Conservation (phyloP, 192 early-diverging fungal species). For the Umbelopsis ramanniana region DNA sequence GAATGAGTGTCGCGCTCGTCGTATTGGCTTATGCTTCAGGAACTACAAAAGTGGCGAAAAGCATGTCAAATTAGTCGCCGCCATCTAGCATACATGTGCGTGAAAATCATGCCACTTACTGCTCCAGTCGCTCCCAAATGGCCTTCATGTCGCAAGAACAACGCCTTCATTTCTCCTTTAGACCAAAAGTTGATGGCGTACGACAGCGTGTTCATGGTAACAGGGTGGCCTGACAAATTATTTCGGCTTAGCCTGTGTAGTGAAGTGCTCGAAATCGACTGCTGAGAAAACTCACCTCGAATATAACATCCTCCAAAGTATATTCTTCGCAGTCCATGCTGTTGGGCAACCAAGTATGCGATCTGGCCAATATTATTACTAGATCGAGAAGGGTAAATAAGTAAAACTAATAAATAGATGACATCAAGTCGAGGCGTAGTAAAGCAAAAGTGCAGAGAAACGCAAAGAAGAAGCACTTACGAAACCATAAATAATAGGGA, state of each 20-base stretch:
- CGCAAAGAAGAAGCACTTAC: conserved; percentile 37
- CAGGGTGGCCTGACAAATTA: conserved; percentile 72
- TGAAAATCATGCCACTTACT: conserved; percentile 22
- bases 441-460: not conserved
- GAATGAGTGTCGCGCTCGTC: conserved; percentile 42
- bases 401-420: not conserved
- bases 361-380: conserved; percentile 99
- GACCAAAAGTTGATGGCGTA: conserved; percentile 99
- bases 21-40: conserved; percentile 52
- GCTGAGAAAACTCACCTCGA: conserved; percentile 53
- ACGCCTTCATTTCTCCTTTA: conserved; percentile 89
- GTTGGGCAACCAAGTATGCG: conserved; percentile 94
- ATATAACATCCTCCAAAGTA: conserved; percentile 99
- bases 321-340: conserved; percentile 84
- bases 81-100: too few species aligned
- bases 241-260: too few species aligned
- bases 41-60: conserved; percentile 38
- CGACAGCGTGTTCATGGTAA: conserved; percentile 96
- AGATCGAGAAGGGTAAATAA: not conserved
- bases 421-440: not conserved
- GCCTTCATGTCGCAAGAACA: conserved; percentile 97
- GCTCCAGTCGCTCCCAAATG: conserved; percentile 95
- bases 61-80: too few species aligned
- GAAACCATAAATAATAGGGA: conserved; percentile 93
- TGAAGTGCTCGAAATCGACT: too few species aligned